phyloP scores from a whole-genome alignment of 345 rosid species.

The Rhizophora mangle region DNA sequence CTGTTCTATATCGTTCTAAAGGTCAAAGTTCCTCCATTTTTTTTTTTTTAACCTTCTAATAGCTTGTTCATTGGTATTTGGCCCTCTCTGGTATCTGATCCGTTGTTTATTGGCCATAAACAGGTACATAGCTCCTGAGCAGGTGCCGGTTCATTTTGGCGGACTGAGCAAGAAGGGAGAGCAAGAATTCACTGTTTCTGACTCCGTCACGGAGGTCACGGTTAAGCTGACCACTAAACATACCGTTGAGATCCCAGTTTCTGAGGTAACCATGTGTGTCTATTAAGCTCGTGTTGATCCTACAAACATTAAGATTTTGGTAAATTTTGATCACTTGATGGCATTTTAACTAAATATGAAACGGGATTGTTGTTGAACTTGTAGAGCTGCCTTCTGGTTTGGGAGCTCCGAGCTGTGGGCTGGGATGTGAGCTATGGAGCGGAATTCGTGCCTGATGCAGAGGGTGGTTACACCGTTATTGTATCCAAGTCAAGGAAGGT shows the following conservation, averaged over 20 bases:
- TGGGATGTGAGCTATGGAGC: conserved; percentile 55
- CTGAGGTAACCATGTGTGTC: conserved; percentile 27
- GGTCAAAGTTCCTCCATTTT: neutral
- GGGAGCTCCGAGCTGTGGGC: conserved; percentile 49
- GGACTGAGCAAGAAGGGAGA: conserved; percentile 45
- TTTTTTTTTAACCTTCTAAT: neutral
- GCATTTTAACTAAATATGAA: no score
- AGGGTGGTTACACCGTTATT: conserved; percentile 43
- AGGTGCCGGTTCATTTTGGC: conserved; percentile 48
- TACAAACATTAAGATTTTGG: conserved; percentile 4
- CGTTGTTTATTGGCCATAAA: neutral
- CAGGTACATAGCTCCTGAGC: conserved; percentile 47
- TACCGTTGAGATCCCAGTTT: conserved; percentile 33
- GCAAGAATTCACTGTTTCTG: conserved; percentile 35
- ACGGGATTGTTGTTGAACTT: neutral
- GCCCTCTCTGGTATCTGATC: neutral
- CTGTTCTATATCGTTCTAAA: neutral
- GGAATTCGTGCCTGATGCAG: conserved; percentile 38
- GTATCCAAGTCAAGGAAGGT: conserved; percentile 43
- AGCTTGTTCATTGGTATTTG: neutral
- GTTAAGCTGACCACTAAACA: conserved; percentile 41
- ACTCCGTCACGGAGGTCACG: conserved; percentile 33
- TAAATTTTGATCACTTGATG: no score
- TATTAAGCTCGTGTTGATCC: neutral
- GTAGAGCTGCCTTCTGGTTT: conserved; percentile 30